Evolutionary conservation across 352 stramenopile genomes (phyloP).

Genomic region (Phytopythium montanum): DNA sequence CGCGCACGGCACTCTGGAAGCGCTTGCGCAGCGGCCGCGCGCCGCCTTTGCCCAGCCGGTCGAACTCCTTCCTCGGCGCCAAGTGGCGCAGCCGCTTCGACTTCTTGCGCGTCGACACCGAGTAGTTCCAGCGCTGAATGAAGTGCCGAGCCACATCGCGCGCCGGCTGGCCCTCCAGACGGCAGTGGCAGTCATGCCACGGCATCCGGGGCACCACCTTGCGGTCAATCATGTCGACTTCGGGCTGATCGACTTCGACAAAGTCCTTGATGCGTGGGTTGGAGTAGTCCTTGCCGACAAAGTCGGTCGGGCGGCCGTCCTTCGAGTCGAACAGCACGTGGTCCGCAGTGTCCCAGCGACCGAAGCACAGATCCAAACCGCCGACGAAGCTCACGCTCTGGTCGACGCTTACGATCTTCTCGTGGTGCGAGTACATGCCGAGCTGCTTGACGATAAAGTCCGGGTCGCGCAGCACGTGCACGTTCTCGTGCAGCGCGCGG

Average conservation of each 20-base stretch:
- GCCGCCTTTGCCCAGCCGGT: constrained; percentile 34
- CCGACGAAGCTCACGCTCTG: constrained; percentile 88
- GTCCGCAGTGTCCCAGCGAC: constrained; percentile 74
- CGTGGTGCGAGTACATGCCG: constrained; percentile 89
- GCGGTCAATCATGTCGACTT: constrained; percentile 78
- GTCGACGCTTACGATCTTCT: constrained; percentile 92
- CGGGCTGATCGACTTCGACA: constrained; percentile 65
- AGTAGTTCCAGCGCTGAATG: constrained; percentile 88
- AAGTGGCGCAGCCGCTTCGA: constrained; percentile 68
- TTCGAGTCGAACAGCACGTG: constrained; percentile 73
- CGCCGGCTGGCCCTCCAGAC: constrained; percentile 72
- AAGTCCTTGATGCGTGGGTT: constrained; percentile 87
- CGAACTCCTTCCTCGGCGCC: constrained; percentile 70
- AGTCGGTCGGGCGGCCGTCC: constrained; percentile 43
- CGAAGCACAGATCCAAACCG: constrained; percentile 88
- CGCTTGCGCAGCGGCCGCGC: constrained; percentile 40
- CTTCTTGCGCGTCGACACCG: constrained; percentile 77
- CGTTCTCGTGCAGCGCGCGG: constrained; percentile 63
- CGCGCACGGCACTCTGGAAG: constrained; percentile 64
- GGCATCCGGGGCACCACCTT: constrained; percentile 71
- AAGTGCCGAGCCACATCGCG: constrained; percentile 84
- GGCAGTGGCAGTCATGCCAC: constrained; percentile 84
- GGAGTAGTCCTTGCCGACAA: constrained; percentile 82
- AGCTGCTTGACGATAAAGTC: constrained; percentile 88
- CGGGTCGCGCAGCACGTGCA: constrained; percentile 87